A percentile compares a stretch with the other conserved stretches of the same genome.
Conservation (phyloP, 2,329 filamentous ascomycete species). For the Colletotrichum orchidophilum region DNA sequence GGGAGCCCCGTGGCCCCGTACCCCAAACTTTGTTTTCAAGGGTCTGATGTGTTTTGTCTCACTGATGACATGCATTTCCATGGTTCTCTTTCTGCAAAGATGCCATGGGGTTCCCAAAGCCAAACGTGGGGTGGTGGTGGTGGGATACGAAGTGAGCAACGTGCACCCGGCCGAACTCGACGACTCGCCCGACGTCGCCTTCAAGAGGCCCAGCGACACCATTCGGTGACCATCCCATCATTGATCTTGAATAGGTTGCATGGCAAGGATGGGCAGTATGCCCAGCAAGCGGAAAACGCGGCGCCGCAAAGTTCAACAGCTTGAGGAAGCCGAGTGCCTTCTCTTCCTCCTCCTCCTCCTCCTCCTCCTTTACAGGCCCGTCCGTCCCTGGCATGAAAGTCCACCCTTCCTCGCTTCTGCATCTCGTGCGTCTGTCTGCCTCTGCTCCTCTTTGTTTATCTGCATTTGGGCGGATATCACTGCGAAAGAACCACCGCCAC, state of each 20-base stretch:
- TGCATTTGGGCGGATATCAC: background rate
- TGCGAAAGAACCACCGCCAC: background rate
- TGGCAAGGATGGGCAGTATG: background rate
- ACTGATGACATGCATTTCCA: background rate
- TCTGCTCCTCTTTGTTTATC: background rate
- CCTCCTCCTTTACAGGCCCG: background rate
- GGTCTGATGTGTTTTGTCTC: background rate
- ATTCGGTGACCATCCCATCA: background rate
- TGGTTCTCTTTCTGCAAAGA: background rate
- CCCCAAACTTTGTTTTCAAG: background rate
- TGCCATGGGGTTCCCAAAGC: background rate
- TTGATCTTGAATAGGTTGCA: background rate
- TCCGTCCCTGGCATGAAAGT: background rate
- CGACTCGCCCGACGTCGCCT: background rate
- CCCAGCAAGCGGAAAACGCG: background rate
- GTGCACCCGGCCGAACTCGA: too few species aligned
- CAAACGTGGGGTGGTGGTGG: too few species aligned
- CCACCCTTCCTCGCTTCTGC: constrained; percentile 3
- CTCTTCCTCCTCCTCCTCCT: too few species aligned
- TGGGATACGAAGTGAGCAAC: background rate
- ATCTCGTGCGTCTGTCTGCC: background rate
- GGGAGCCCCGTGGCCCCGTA: background rate
- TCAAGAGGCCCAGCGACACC: background rate
- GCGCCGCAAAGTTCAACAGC: background rate
- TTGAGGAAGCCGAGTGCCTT: background rate